Conservation (phyloP, 164 flowering plant genomes). For the Macadamia tetraphylla region DNA sequence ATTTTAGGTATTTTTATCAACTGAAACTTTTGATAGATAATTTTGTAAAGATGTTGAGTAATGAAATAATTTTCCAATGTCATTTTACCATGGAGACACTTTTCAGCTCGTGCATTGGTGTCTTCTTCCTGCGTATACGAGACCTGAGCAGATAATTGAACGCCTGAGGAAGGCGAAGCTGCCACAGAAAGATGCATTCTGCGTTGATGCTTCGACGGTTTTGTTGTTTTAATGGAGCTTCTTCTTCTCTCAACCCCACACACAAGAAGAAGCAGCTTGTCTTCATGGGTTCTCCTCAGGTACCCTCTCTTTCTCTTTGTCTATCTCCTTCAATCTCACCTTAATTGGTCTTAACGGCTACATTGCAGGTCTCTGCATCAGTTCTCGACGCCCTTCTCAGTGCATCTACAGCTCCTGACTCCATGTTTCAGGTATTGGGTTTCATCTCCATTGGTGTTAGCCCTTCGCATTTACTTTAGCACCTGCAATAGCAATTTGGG, state of each 20-base stretch:
- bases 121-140: too few species aligned
- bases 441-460: background rate
- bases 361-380: conserved; percentile 57
- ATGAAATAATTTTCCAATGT: too few species aligned
- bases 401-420: conserved; percentile 60
- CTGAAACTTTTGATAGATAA: too few species aligned
- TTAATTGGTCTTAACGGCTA: background rate
- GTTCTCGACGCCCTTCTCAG: conserved; percentile 76
- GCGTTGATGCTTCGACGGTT: conserved; percentile 59
- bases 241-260: conserved; percentile 19
- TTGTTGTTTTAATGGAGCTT: conserved; percentile 37
- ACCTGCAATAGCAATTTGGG: too few species aligned
- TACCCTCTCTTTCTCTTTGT: conserved; percentile 9
- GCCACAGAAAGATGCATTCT: conserved; percentile 21
- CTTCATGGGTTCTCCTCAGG: conserved; percentile 94
- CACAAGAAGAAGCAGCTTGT: conserved; percentile 63
- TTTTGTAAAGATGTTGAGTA: too few species aligned
- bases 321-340: background rate
- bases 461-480: background rate
- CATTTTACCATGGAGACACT: too few species aligned
- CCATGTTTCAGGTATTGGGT: conserved; percentile 71
- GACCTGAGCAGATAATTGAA: background rate
- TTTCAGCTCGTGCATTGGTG: too few species aligned
- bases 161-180: background rate
- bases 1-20: too few species aligned